These are phyloP conservation scores for Solanum hybrid DNA, from an alignment of 305 asterid species.

Conservation along the genomic window DNA sequence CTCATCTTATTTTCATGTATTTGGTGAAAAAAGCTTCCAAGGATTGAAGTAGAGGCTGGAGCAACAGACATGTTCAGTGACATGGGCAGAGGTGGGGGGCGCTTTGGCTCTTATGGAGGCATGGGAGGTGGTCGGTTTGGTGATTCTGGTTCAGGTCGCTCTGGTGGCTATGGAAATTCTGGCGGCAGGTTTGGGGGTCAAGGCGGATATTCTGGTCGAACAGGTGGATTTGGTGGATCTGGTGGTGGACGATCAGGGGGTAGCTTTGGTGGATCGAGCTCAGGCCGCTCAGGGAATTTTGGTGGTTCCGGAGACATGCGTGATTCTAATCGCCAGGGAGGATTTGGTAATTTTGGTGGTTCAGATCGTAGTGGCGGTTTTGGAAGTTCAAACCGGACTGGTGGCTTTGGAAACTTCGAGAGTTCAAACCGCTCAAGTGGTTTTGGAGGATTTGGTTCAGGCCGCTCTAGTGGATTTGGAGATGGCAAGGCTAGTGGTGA, in stretches of 20 bases:
- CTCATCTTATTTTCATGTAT: conserved; percentile 7
- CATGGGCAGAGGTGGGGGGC: conserved; percentile 37
- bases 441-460: conserved; percentile 39
- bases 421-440: conserved; percentile 38
- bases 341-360: conserved; percentile 37
- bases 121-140: conserved; percentile 48
- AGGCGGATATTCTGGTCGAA: conserved; percentile 12
- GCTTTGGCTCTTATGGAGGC: conserved; percentile 36
- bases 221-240: conserved; percentile 18
- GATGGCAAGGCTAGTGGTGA: conserved; percentile 21
- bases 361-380: conserved; percentile 36
- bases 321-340: conserved; percentile 29
- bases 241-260: conserved; percentile 26
- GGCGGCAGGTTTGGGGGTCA: conserved; percentile 38
- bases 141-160: conserved; percentile 43
- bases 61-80: conserved; percentile 39
- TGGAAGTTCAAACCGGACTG: conserved; percentile 29
- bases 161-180: conserved; percentile 24
- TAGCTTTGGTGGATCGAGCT: conserved; percentile 33
- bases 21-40: conserved; percentile 51
- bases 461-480: conserved; percentile 32
- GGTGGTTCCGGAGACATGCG: conserved; percentile 42
- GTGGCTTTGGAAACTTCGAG: conserved; percentile 33
- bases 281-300: conserved; percentile 31
- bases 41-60: conserved; percentile 53